Percentiles rank a stretch among this genome's conserved stretches.
Conservation (phyloP, 306 rosid genomes). For the Vigna radiata region DNA sequence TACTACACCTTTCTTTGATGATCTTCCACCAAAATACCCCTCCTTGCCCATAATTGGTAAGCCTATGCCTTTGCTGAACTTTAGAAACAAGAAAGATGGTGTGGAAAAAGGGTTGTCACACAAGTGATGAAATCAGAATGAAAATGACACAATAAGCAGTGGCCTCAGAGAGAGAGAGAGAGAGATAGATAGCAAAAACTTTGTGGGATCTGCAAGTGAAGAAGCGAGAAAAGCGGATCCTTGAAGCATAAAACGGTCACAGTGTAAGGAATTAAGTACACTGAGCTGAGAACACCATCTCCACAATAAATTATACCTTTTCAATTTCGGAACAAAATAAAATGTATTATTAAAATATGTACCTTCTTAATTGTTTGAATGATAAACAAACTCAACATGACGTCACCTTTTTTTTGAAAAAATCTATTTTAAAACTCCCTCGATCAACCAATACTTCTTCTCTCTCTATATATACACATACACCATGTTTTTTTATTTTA, state of each 20-base stretch:
- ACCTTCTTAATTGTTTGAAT: neutral
- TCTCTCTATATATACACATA: too few species aligned
- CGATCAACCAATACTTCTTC: neutral
- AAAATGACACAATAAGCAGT: constrained; percentile 45
- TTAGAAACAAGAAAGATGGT: constrained; percentile 29
- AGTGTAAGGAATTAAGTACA: constrained; percentile 70
- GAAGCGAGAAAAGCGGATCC: constrained; percentile 79
- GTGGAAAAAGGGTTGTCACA: constrained; percentile 32
- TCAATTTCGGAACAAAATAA: neutral
- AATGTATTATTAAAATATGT: neutral
- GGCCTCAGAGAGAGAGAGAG: neutral
- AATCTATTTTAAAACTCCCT: neutral
- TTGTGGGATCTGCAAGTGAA: constrained; percentile 44
- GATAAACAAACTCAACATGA: neutral
- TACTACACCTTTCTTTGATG: constrained; percentile 53
- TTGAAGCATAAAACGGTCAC: constrained; percentile 54
- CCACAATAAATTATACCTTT: neutral
- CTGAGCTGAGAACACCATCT: constrained; percentile 6
- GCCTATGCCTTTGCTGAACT: constrained; percentile 23
- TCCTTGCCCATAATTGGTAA: constrained; percentile 67
- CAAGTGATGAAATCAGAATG: constrained; percentile 44
- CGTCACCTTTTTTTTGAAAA: neutral
- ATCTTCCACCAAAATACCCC: constrained; percentile 64
- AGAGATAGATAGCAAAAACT: constrained; percentile 22
- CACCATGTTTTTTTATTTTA: too few species aligned